phyloP scores from a whole-genome alignment of 768 basidiomycete species.

The Russula griseocarnosa region DNA sequence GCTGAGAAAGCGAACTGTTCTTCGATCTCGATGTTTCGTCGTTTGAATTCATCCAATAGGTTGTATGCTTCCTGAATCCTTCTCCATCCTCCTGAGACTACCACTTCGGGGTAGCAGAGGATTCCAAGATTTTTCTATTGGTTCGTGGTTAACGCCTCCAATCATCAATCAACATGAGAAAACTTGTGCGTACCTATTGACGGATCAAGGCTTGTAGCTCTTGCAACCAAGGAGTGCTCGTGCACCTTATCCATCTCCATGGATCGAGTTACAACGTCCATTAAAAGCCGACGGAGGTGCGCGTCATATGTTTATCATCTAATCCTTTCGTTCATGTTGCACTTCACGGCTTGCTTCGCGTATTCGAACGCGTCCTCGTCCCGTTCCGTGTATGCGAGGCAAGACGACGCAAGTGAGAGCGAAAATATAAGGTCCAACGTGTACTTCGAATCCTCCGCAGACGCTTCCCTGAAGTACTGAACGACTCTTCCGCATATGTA shows the following conservation, averaged over 20 bases:
- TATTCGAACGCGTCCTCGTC: conserved; percentile 1
- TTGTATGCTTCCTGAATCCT: conserved; percentile 6
- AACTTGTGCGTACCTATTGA: background rate
- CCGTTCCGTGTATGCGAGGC: conserved; percentile 21
- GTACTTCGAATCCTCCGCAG: background rate
- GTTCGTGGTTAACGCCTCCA: background rate
- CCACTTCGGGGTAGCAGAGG: background rate
- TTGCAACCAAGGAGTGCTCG: background rate
- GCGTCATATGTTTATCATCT: background rate
- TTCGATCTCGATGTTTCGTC: background rate
- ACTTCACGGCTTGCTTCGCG: conserved; percentile 21
- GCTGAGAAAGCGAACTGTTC: background rate
- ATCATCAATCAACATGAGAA: too few relatives aligned
- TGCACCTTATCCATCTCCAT: background rate
- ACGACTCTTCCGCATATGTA: conserved; percentile 17
- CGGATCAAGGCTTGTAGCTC: conserved; percentile 5
- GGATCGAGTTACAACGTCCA: conserved; percentile 10
- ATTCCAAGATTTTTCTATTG: background rate
- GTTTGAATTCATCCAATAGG: conserved; percentile 11
- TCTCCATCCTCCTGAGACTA: background rate
- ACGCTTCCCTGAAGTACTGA: conserved; percentile 18
- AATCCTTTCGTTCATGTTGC: conserved; percentile 7
- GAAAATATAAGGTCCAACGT: conserved; percentile 13
- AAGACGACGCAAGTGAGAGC: conserved; percentile 18
- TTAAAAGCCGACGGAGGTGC: conserved; percentile 8